These are phyloP conservation scores for Ploettnerulaceae sp. DNA, from an alignment of 2,329 filamentous ascomycete genomes.

Conservation along the genomic window DNA sequence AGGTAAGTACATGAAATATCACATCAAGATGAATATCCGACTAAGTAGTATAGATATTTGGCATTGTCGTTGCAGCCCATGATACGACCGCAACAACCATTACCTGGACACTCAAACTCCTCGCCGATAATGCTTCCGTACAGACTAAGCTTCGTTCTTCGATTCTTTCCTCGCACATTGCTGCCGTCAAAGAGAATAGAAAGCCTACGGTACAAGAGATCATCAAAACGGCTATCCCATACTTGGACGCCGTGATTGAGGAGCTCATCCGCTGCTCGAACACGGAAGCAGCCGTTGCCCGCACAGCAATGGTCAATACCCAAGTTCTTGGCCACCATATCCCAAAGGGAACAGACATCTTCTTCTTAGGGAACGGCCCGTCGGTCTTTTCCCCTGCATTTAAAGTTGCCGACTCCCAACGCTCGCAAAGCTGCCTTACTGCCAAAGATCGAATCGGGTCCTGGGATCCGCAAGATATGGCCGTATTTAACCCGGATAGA, in stretches of 20 bases:
- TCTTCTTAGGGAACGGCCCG: slow-evolving; percentile 26
- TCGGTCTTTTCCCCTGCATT: slow-evolving; percentile 24
- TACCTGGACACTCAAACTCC: slow-evolving; percentile 11
- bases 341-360: slow-evolving; percentile 36
- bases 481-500: slow-evolving; percentile 36
- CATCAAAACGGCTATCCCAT: slow-evolving; percentile 13
- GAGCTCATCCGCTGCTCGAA: slow-evolving; percentile 35
- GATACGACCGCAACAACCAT: slow-evolving; percentile 14
- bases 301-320: slow-evolving; percentile 32
- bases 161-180: not conserved
- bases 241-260: slow-evolving; percentile 22
- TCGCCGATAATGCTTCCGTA: slow-evolving; percentile 9
- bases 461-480: slow-evolving; percentile 30
- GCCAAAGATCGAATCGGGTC: slow-evolving; percentile 22
- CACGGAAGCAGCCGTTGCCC: slow-evolving; percentile 32
- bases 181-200: slow-evolving; percentile 4
- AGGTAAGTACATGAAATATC: slow-evolving; percentile 2
- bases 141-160: slow-evolving; percentile 17
- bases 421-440: not conserved
- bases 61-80: slow-evolving; percentile 12
- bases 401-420: slow-evolving; percentile 26
- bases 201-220: slow-evolving; percentile 19
- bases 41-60: slow-evolving; percentile 9
- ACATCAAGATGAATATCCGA: not conserved
- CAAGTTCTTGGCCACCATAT: slow-evolving; percentile 35